Conservation (phyloP, 768 basidiomycete genomes). For the Filobasidium floriforme region DNA sequence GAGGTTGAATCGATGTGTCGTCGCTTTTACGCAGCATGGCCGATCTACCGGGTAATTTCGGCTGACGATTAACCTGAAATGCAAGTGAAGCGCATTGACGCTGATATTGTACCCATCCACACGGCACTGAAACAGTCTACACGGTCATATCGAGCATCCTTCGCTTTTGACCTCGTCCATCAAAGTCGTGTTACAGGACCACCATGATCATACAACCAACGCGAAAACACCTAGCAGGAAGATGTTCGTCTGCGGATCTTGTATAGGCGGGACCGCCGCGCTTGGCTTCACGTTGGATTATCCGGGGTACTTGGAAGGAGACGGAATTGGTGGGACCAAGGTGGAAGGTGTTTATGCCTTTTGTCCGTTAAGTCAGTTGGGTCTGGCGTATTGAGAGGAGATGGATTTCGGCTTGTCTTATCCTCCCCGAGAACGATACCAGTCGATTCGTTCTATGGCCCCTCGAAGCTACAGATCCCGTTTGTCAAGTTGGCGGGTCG, state of each 20-base stretch:
- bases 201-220: not conserved
- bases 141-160: not conserved
- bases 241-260: constrained; percentile 16
- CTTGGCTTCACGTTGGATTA: constrained; percentile 4
- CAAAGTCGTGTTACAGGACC: not conserved
- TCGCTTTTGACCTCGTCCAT: not conserved
- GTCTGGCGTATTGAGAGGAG: no score
- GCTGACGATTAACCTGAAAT: not conserved
- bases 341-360: constrained; percentile 11
- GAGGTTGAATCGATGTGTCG: no score
- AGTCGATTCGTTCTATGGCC: not conserved
- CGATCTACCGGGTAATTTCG: not conserved
- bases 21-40: not conserved
- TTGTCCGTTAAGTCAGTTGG: constrained; percentile 11
- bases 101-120: not conserved
- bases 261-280: constrained; percentile 14
- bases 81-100: not conserved
- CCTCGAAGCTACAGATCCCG: constrained; percentile 7
- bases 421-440: no score
- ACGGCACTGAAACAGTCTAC: not conserved
- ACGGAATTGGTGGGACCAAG: not conserved
- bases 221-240: constrained; percentile 1
- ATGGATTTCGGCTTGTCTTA: no score
- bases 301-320: constrained; percentile 2
- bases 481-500: constrained; percentile 3